Evolutionary conservation across 75 land plant species (phyloP).

Genomic region (Picea glauca): DNA sequence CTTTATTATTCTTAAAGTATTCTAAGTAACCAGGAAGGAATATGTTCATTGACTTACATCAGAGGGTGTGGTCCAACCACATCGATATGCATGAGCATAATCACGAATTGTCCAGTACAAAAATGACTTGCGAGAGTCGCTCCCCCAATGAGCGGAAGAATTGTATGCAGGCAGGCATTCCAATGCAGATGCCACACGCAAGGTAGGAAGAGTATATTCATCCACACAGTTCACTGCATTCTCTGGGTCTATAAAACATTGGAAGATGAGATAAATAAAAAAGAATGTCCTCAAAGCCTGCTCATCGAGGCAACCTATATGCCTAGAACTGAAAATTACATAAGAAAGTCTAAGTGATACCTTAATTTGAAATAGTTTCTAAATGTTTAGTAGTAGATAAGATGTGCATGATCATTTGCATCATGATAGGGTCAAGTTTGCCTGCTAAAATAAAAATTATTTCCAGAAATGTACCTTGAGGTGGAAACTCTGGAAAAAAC

Average conservation of each 20-base stretch:
- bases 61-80: slow-evolving; percentile 52
- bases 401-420: neutral
- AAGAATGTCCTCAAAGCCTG: neutral
- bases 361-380: neutral
- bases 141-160: slow-evolving; percentile 17
- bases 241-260: slow-evolving; percentile 41
- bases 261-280: neutral
- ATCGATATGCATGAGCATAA: slow-evolving; percentile 89
- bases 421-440: neutral
- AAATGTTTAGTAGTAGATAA: neutral
- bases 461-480: slow-evolving; percentile 46
- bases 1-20: neutral
- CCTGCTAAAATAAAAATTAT: neutral
- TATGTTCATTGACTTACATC: slow-evolving; percentile 27
- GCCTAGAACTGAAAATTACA: neutral
- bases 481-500: slow-evolving; percentile 85
- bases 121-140: slow-evolving; percentile 21
- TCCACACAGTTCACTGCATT: slow-evolving; percentile 33
- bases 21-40: neutral
- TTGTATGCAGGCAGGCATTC: slow-evolving; percentile 58
- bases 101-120: slow-evolving; percentile 90
- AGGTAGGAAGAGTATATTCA: slow-evolving; percentile 39
- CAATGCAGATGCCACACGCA: slow-evolving; percentile 44
- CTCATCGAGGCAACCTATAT: neutral
- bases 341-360: neutral